Conservation (phyloP, 495 filamentous ascomycete genomes). For the Neurospora sp. region DNA sequence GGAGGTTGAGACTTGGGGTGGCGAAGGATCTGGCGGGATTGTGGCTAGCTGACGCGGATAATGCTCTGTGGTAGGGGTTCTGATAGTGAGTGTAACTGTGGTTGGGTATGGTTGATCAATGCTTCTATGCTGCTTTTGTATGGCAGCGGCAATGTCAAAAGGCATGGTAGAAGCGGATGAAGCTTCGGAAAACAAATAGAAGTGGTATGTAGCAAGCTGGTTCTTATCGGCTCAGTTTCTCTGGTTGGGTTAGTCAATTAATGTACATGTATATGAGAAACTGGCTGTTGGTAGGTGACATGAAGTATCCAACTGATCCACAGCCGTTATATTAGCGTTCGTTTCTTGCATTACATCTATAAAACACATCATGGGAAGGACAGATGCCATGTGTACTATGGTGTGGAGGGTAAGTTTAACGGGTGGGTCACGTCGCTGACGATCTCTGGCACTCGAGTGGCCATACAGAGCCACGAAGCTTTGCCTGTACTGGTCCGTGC, state of each 20-base stretch:
- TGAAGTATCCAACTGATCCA: background rate
- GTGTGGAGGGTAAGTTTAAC: no score
- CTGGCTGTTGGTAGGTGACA: background rate
- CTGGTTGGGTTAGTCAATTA: background rate
- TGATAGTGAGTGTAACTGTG: background rate
- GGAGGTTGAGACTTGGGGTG: constrained; percentile 61
- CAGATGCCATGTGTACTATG: background rate
- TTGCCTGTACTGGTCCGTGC: no score
- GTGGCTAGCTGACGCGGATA: constrained; percentile 50
- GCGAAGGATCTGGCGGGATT: constrained; percentile 57
- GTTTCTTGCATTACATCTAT: background rate
- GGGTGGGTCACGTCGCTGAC: no score
- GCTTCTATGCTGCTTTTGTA: background rate
- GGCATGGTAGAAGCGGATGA: background rate
- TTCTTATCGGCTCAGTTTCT: background rate
- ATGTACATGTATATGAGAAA: background rate
- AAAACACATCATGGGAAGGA: background rate
- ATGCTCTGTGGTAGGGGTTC: constrained; percentile 12
- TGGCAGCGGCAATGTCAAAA: background rate
- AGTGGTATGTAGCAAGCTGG: background rate
- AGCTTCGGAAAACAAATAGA: background rate
- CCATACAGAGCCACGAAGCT: no score
- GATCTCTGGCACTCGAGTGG: no score
- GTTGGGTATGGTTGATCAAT: background rate
- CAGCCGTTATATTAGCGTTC: background rate